Base-by-base conservation (phyloP, 176 grass and related monocot species). In the Carex pumila region DNA sequence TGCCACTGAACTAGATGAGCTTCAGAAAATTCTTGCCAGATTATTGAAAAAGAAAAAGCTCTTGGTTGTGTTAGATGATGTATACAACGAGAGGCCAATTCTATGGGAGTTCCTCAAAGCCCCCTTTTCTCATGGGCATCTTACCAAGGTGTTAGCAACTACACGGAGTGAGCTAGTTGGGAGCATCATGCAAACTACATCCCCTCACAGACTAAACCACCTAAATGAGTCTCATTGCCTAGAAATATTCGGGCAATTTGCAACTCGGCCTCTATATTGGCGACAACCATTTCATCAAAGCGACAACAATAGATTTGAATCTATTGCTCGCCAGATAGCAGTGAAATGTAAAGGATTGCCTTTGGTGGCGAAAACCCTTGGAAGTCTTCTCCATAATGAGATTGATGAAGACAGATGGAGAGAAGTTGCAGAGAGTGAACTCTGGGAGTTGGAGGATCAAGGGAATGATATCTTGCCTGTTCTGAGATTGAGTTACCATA, bases 401-500 rank as follows among this genome's bases (percentile, higher is more conserved):
- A 61, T 34, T 54, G 3, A 85, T 43, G 56, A 81, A 58, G 59
- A 25, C 9, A 80, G 65, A 65, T 85, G 89, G 82, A 45, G 65
- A 6, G 85, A 69, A 22, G 66, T 87, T 54, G 41, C 74, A 52
- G 65, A 90, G 45, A 87, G 82, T 68, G 85, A 87, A 52, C 41
- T 87, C 6, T 90, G 89, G 85, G 60, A 78, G 17, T 69, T 87
- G 49, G 34, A 81, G 21, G 43, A 74, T 9, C 11, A 50, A 18
- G 7, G 9, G 30, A 56, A 80, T 3, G 58, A 81, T 78, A 69
- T 87, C 65, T 64, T 85, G 67, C 67, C 76, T 21, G 76, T 67
- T 14, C 56, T 90, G 45, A 84, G 67, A 71, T 62, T 90, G 58
- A 90, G 82, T 71, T 90, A 87, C 32, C 31, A 79, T 17, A 30